Conservation (phyloP, 805 yeast species). For the Komagataella pastoris region DNA sequence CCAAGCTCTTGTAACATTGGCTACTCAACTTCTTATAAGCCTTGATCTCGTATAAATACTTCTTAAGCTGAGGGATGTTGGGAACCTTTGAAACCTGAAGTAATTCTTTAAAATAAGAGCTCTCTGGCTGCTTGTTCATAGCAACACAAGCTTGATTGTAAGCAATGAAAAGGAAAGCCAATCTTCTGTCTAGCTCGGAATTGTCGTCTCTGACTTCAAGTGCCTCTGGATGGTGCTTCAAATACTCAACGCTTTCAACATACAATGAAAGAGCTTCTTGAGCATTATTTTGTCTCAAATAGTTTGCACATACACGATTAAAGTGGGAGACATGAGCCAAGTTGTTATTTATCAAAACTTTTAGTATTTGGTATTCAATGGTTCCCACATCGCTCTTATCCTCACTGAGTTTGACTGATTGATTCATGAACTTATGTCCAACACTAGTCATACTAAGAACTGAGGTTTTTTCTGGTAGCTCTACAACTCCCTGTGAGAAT, state of each 20-base stretch:
- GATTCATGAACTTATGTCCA: background rate
- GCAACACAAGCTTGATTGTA: constrained; percentile 5
- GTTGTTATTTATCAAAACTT: constrained; percentile 6
- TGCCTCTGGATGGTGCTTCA: constrained; percentile 8
- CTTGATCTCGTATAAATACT: background rate
- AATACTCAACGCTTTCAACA: constrained; percentile 14
- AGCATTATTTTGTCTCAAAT: constrained; percentile 11
- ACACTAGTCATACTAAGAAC: background rate
- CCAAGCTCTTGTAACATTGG: background rate
- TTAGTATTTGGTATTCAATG: constrained; percentile 10
- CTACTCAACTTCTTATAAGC: background rate
- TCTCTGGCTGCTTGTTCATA: constrained; percentile 1
- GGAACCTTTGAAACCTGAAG: constrained; percentile 6
- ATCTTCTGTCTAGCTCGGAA: background rate
- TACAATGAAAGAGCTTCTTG: constrained; percentile 15
- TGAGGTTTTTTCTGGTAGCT: background rate
- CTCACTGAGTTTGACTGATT: constrained; percentile 1
- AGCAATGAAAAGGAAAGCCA: background rate
- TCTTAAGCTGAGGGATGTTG: background rate
- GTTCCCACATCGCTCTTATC: constrained; percentile 10
- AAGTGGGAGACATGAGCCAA: constrained; percentile 15
- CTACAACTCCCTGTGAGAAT: background rate
- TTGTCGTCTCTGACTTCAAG: constrained; percentile 1
- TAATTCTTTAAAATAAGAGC: background rate
- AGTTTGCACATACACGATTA: constrained; percentile 9